Base-by-base conservation (phyloP, 2,329 filamentous ascomycete species). In the Neocatenulostroma microsporum region DNA sequence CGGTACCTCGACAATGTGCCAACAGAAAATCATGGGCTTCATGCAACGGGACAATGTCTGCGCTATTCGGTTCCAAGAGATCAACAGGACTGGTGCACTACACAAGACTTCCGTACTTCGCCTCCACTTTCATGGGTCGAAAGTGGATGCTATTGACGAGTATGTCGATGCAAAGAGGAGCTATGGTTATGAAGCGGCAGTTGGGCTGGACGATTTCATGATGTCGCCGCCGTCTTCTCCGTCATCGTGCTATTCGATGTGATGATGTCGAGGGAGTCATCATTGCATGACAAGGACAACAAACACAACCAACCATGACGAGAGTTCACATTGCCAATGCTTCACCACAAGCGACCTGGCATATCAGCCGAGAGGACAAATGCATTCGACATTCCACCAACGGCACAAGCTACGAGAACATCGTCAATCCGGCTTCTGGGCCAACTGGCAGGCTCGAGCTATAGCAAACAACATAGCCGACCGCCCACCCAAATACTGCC, bases 1-100 rank as follows among this genome's bases (percentile, higher is more conserved):
- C 14, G 41, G 41, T 25, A 44, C 41, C 4, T 33, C 41, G 13
- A 44, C 26, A 24, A 37, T 44, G 41, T 44, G 41, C 23, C 35
- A 29, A 5, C 40, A 44, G 21, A 28, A 37, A 9, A 39, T 44
- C 32, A 27, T 44, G 27, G 41, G 26, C 17, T 37, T 44, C 30
- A 34, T 40, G 30, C 41, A 44, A 28, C 28, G 33, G 6, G 41
- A 44, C 15, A 36, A 44, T 13, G 23, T 44, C 23, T 44, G 41
- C 30, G 41, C 37, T 11, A 33, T 44, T 19, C 37, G 41, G 4
- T 44, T 40, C 33, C 41, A 27, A 21, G 41, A 44, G 28, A 19
- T 40, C 15, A 44, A 44, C 30, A 13, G 33, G 10, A 35, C 33
- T 10, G 41, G 33, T n/a, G 37, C 33, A 9, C 24, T 44, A 17